Evolutionary conservation across 108 stramenopile species (phyloP).

Genomic region (Skeletonema grethae): DNA sequence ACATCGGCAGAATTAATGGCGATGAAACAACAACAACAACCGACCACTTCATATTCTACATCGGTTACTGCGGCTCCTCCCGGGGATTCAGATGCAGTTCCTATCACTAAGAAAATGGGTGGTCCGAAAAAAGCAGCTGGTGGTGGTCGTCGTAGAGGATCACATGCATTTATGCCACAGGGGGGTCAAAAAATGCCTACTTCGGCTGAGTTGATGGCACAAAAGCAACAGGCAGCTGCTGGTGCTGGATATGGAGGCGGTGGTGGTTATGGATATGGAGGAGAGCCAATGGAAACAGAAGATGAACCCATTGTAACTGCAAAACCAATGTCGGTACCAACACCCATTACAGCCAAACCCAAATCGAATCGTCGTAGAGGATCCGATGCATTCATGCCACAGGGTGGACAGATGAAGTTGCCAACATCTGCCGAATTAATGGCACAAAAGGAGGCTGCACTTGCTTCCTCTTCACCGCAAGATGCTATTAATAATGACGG

Average conservation of each 20-base stretch:
- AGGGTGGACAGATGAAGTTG: conserved; percentile 2
- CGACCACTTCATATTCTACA: too few species aligned
- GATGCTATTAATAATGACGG: not conserved
- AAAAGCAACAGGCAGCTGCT: conserved; percentile 3
- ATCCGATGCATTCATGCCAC: conserved; percentile 21
- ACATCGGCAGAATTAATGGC: conserved; percentile 6
- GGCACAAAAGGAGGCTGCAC: conserved; percentile 13
- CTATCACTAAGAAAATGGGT: not conserved
- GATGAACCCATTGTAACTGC: not conserved
- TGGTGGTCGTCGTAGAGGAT: conserved; percentile 29
- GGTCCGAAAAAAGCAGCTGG: not conserved
- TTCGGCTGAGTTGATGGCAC: conserved; percentile 27
- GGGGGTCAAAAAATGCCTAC: conserved; percentile 18
- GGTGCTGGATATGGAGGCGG: not conserved
- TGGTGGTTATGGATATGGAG: not conserved
- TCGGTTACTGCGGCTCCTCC: not conserved
- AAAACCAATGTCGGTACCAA: not conserved
- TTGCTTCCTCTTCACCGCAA: not conserved
- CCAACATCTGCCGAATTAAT: conserved; percentile 34
- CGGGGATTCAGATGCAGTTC: not conserved
- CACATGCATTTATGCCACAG: conserved; percentile 13
- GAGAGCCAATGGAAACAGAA: not conserved
- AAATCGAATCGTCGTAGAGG: conserved; percentile 31
- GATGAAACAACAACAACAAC: not conserved
- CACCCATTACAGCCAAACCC: not conserved